Evolutionary conservation across 441 rosid genomes (phyloP), one percentile per base, ranked within the genome.

Genomic region (Populus hybrid): DNA sequence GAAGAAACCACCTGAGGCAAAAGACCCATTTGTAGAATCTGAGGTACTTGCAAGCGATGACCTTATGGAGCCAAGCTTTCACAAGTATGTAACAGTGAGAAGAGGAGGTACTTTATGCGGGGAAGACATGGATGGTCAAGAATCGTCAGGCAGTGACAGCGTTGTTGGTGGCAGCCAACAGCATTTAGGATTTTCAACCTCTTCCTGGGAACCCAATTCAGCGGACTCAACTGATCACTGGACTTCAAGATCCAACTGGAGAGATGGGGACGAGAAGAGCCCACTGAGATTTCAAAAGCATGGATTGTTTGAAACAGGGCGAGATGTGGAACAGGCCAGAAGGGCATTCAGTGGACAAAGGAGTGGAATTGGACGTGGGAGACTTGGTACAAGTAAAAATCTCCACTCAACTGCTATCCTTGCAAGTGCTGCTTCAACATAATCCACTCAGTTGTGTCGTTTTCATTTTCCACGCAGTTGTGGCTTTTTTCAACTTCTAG

Each of bases 141-240:
- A 92, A 65, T 93, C 98, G 35, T 91, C 96, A 2, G 94, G 98
- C 69, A 96, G 97, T 81, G 93, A 92, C 82, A 84, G 90, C 84
- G 78, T 86, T 20, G 90, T 80, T 53, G 84, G 91, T 3, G 84
- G 88, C 14, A 77, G 83, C 64, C 88, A 78, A 28, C 90, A 85
- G 74, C 84, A 84, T 1, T 82, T 90, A 84, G 84, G 83, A 71
- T 67, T 84, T 35, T 85, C 91, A 71, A 81, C 87, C 12, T 87
- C 94, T 66, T 85, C 92, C 0, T 85, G 93, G 93, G 97, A 94
- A 72, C 97, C 92, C 0, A 92, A 88, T 67, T 92, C 97, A 12
- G 93, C 87, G 0, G 95, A 91, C 76, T 94, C 99, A 0, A 85
- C 88, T 0, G 99, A 92, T 77, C 90, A 97, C 50, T 80, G 92